phyloP scores from a whole-genome alignment of 2,329 filamentous ascomycete species.

The Beauveria australis region DNA sequence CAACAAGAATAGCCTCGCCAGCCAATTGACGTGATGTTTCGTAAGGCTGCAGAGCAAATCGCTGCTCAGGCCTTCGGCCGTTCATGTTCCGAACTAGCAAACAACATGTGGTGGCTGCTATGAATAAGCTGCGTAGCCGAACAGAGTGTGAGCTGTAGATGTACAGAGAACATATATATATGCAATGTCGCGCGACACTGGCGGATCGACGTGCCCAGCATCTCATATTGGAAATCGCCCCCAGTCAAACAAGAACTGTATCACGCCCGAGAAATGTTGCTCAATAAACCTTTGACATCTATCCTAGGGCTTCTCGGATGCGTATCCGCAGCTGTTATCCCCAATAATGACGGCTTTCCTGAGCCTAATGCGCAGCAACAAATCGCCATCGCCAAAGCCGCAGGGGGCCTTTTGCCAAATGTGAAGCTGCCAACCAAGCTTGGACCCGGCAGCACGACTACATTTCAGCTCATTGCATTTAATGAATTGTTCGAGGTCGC shows the following conservation, averaged over 20 bases:
- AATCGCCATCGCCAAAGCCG: constrained; percentile 41
- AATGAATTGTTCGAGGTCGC: constrained; percentile 68
- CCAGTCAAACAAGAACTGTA: too few species aligned
- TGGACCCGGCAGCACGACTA: constrained; percentile 40
- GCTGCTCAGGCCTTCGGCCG: neutral
- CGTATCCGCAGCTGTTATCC: constrained; percentile 25
- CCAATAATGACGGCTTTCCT: constrained; percentile 48
- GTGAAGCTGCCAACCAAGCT: constrained; percentile 42
- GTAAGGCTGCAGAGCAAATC: neutral
- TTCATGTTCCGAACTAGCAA: neutral
- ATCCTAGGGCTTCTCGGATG: neutral
- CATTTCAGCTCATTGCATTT: constrained; percentile 58
- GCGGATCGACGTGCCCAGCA: neutral
- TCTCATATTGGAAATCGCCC: too few species aligned
- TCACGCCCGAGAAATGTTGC: neutral
- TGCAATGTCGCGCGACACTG: neutral
- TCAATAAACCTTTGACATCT: neutral
- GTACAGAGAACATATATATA: neutral
- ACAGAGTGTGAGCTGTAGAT: neutral
- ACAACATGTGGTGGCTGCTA: neutral
- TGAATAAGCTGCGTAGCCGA: neutral
- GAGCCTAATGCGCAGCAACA: constrained; percentile 41
- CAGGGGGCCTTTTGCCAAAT: constrained; percentile 56
- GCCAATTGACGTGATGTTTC: neutral
- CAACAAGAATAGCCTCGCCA: neutral